A percentile compares a stretch with the other conserved stretches of the same genome.
Conservation (phyloP, 192 early-diverging fungal genomes). For the Coemansia nantahalensis region DNA sequence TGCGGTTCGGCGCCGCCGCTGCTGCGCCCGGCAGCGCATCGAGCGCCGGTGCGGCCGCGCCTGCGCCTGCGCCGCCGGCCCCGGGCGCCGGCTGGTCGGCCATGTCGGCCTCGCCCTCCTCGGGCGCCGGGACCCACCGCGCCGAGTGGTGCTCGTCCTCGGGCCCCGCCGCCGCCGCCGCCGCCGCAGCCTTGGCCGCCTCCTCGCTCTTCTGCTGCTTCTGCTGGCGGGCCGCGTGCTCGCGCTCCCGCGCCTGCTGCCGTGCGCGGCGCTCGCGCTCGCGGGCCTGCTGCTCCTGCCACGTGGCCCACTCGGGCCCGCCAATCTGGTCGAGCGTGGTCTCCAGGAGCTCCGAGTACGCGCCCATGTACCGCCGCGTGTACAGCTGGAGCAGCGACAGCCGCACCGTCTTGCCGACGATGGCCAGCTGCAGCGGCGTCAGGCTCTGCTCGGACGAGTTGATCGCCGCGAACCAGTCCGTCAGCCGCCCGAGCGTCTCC, state of each 20-base stretch:
- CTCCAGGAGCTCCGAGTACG: slow-evolving; percentile 28
- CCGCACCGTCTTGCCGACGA: slow-evolving; percentile 39
- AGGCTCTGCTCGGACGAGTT: slow-evolving; percentile 43
- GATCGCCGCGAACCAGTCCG: slow-evolving; percentile 38
- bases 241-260: slow-evolving; percentile 20
- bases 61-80: slow-evolving; percentile 1
- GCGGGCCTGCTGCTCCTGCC: slow-evolving; percentile 37
- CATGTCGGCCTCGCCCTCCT: slow-evolving; percentile 15
- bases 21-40: too few species aligned
- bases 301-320: slow-evolving; percentile 37
- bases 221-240: slow-evolving; percentile 8
- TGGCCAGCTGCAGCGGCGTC: slow-evolving; percentile 33
- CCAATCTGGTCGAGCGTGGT: slow-evolving; percentile 36
- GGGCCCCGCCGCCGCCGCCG: slow-evolving; percentile 2
- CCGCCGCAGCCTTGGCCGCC: too few species aligned
- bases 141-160: slow-evolving; percentile 1
- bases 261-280: slow-evolving; percentile 15
- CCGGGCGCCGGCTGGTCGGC: slow-evolving; percentile 24
- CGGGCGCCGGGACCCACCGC: slow-evolving; percentile 18
- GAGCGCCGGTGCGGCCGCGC: too few species aligned
- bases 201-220: not conserved
- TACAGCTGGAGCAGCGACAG: slow-evolving; percentile 42
- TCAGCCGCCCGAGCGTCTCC: slow-evolving; percentile 22
- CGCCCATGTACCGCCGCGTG: slow-evolving; percentile 30
- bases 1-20: too few species aligned